Base-by-base conservation (phyloP, 768 basidiomycete genomes). In the Auriscalpium vulgare region DNA sequence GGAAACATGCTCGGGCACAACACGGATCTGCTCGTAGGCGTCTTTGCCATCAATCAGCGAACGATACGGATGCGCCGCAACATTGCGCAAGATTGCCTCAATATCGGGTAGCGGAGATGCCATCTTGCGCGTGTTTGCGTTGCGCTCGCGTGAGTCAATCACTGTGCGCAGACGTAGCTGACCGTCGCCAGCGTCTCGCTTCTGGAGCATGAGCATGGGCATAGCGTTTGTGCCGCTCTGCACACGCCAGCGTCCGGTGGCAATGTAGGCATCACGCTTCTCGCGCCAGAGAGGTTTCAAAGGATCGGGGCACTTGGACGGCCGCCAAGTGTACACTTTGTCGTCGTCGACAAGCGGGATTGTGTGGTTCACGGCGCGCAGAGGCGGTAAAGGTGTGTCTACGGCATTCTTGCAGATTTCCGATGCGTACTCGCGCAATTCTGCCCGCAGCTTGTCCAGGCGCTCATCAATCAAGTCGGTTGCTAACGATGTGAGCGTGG, bases 241-340 rank as follows among this genome's bases (percentile, higher is more conserved):
- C 45, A 68, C 58, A 23, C 61, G 46, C 72, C 72, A 74, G 0
- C 69, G 61, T 0, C 71, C 72, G 0, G 67, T 62, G 10, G 55
- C 51, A 0, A 70, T 48, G 56, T 72, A 73, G 0, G 63, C 61
- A 14, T 71, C 66, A 0, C 61, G 56, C 50, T 74, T 74, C 44
- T 63, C 62, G 0, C 38, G 35, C 70, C 69, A 72, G 2, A 59
- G 51, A 0, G 55, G 53, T 10, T 62, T 57, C 8, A 68, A 57
- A 0, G 65, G 63, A 21, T 74, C 71, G 2, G 72, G 72, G 51
- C 78, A 79, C 10, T 60, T 35, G 2, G 68, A 68, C 1, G 67
- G 68, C 9, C 66, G 58, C 73, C 72, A 78, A 0, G 59, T 57
- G 49, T 75, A 74, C 0, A 65, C 50, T 49, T 67, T 67, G 6